Evolutionary conservation across 2,329 filamentous ascomycete species (phyloP).

Genomic region (Penicillium janthinellum): DNA sequence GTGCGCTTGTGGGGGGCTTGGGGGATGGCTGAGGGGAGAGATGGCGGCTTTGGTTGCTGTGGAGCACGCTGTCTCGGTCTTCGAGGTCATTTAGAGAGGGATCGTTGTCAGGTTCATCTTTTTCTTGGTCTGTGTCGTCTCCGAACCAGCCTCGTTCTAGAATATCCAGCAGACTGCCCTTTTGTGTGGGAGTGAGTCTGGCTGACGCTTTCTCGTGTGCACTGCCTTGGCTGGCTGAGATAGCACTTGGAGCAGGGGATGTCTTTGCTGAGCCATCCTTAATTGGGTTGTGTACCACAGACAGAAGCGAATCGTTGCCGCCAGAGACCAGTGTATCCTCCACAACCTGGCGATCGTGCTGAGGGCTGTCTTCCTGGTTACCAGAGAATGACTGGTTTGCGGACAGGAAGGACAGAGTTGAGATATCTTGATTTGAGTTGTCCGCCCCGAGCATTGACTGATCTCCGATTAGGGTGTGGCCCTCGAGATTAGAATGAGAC

Average conservation of each 20-base stretch:
- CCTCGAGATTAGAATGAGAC: conserved; percentile 19
- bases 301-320: conserved; percentile 19
- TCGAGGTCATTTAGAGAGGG: conserved; percentile 3
- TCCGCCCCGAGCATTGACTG: conserved; percentile 8
- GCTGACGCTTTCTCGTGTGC: not conserved
- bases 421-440: conserved; percentile 18
- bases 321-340: conserved; percentile 14
- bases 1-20: conserved; percentile 15
- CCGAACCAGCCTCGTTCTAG: not conserved
- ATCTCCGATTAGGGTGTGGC: conserved; percentile 25
- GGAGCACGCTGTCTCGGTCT: conserved; percentile 15
- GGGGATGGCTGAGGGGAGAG: conserved; percentile 12
- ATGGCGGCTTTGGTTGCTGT: conserved; percentile 19
- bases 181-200: not conserved
- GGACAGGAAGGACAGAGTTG: conserved; percentile 22
- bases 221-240: conserved; percentile 5
- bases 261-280: conserved; percentile 8
- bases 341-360: conserved; percentile 23
- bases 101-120: conserved; percentile 7
- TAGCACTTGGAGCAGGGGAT: conserved; percentile 3
- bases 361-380: conserved; percentile 8
- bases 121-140: conserved; percentile 11
- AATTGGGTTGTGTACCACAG: conserved; percentile 14
- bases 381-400: conserved; percentile 21
- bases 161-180: not conserved